Conservation (phyloP, 2,329 filamentous ascomycete genomes). For the Alternaria solani region DNA sequence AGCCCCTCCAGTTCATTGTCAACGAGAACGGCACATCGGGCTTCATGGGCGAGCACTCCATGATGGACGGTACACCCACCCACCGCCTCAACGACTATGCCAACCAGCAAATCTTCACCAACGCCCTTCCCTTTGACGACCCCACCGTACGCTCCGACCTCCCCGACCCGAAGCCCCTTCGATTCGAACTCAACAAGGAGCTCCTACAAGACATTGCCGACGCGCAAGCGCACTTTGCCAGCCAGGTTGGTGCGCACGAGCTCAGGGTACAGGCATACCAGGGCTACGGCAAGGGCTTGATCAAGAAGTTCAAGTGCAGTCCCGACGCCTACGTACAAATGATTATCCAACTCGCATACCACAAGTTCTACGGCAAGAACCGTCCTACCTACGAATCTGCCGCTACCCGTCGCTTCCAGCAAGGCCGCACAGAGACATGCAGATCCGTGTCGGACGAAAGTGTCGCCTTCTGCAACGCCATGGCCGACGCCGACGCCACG, state of each 20-base stretch:
- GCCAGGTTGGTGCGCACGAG: conserved; percentile 86
- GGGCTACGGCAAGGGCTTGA: conserved; percentile 95
- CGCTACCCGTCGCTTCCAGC: conserved; percentile 92
- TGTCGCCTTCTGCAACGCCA: conserved; percentile 87
- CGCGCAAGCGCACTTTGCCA: conserved; percentile 79
- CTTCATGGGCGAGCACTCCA: conserved; percentile 98
- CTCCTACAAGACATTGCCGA: conserved; percentile 80
- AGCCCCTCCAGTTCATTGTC: conserved; percentile 96
- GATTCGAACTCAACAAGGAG: conserved; percentile 78
- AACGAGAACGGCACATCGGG: conserved; percentile 98
- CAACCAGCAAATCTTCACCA: conserved; percentile 89
- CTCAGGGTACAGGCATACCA: conserved; percentile 95
- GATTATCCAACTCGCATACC: conserved; percentile 97
- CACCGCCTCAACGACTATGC: conserved; percentile 96
- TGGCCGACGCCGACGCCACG: conserved; percentile 72
- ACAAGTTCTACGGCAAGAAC: conserved; percentile 99
- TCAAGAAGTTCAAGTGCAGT: conserved; percentile 99
- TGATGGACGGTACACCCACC: conserved; percentile 99
- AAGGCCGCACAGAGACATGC: conserved; percentile 95
- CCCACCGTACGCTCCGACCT: conserved; percentile 80
- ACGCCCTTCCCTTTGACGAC: conserved; percentile 90
- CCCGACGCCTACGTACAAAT: conserved; percentile 98
- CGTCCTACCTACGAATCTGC: conserved; percentile 97
- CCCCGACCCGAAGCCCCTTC: conserved; percentile 78
- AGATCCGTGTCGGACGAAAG: conserved; percentile 90